A percentile compares a stretch with the other conserved stretches of the same genome.
These are phyloP conservation scores for Kuraishia piskuri DNA, from an alignment of 805 yeast genomes.

Conservation along the genomic window DNA sequence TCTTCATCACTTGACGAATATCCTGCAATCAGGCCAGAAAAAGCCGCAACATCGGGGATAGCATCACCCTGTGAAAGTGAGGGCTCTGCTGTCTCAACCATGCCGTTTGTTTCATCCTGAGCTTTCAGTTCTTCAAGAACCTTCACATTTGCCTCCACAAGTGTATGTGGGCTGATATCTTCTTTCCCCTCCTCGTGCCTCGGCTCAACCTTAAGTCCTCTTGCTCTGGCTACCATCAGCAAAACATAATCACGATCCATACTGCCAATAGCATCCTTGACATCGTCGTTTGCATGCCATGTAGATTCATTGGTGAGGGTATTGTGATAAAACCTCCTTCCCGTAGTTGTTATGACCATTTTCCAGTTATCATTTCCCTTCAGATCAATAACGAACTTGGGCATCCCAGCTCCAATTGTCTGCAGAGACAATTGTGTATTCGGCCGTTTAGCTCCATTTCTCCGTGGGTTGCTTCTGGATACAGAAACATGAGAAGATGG, in stretches of 20 bases:
- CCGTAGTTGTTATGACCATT: conserved; percentile 14
- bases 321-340: conserved; percentile 16
- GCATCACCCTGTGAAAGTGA: background rate
- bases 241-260: conserved; percentile 5
- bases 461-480: background rate
- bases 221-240: conserved; percentile 5
- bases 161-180: background rate
- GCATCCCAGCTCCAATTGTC: background rate
- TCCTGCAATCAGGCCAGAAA: background rate
- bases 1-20: conserved; percentile 7
- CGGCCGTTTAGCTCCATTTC: background rate
- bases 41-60: background rate
- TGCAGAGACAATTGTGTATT: background rate
- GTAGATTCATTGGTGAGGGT: conserved; percentile 5
- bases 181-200: conserved; percentile 7
- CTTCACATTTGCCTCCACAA: background rate
- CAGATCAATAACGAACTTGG: conserved; percentile 3
- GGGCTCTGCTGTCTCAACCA: background rate
- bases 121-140: conserved; percentile 1
- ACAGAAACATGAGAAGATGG: background rate
- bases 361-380: conserved; percentile 8
- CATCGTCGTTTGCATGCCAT: conserved; percentile 12
- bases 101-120: background rate
- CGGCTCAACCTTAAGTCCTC: conserved; percentile 4
- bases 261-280: conserved; percentile 2